Conservation (phyloP, 2,329 filamentous ascomycete species). For the Fusarium multiceps region DNA sequence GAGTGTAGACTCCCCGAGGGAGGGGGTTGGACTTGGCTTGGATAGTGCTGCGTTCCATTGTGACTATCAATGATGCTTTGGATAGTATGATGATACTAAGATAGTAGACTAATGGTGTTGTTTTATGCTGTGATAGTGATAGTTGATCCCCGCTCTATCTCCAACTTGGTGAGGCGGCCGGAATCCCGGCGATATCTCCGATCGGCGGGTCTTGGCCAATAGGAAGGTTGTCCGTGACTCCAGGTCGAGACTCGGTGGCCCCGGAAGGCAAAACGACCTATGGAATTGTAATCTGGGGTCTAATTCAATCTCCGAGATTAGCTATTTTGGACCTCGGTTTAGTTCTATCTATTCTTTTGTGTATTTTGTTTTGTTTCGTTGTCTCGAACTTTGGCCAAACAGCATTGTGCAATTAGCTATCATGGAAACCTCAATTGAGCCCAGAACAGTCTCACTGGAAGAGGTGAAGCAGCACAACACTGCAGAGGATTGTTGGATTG, state of each 20-base stretch:
- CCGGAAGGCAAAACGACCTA: neutral
- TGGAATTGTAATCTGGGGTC: neutral
- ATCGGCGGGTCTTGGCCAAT: neutral
- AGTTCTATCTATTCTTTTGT: neutral
- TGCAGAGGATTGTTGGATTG: conserved; percentile 70
- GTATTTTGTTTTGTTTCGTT: neutral
- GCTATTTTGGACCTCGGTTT: conserved; percentile 16
- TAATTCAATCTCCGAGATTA: conserved; percentile 4
- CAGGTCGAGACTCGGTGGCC: neutral
- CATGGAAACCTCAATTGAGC: conserved; percentile 22
- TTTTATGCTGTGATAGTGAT: neutral
- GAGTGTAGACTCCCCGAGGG: conserved; percentile 59
- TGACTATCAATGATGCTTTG: neutral
- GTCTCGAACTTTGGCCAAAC: neutral
- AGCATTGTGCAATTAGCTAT: neutral
- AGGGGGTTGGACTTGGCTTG: conserved; percentile 53
- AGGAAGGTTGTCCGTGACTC: conserved; percentile 11
- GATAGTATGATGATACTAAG: neutral
- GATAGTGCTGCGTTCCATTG: conserved; percentile 48
- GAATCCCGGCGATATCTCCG: conserved; percentile 8
- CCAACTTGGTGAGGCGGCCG: neutral
- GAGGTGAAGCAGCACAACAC: conserved; percentile 62
- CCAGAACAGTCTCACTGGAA: conserved; percentile 30
- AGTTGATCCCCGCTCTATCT: conserved; percentile 6
- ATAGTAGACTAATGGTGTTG: neutral